Evolutionary conservation across 2,329 filamentous ascomycete species (phyloP).

Genomic region (Samsoniella hepiali): DNA sequence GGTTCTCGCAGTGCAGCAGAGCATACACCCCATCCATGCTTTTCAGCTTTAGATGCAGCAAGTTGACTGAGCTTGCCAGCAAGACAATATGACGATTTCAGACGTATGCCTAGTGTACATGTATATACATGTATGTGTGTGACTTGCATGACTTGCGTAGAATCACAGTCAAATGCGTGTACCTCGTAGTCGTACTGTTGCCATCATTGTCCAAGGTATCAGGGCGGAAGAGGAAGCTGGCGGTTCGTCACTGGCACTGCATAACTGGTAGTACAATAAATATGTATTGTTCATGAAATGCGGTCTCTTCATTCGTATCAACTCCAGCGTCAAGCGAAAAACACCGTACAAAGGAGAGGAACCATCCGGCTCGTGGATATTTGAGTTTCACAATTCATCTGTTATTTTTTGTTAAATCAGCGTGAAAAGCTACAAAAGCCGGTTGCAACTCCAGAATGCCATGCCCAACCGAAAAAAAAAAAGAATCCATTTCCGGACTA

Average conservation of each 20-base stretch:
- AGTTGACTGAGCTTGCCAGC: conserved; percentile 6
- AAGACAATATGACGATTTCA: conserved; percentile 9
- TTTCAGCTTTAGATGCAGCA: neutral
- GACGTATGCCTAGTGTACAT: neutral
- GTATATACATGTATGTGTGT: neutral
- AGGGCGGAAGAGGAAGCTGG: too few relatives aligned
- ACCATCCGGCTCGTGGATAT: neutral
- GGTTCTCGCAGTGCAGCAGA: neutral
- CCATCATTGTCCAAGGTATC: neutral
- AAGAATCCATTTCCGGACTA: conserved; percentile 34
- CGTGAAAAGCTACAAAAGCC: conserved; percentile 44
- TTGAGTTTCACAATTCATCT: conserved; percentile 17
- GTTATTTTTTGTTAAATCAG: conserved; percentile 28
- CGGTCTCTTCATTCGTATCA: conserved; percentile 1
- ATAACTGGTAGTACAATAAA: neutral
- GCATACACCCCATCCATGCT: neutral
- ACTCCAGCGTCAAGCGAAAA: neutral
- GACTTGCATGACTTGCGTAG: neutral
- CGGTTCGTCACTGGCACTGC: neutral
- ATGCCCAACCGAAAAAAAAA: conserved; percentile 41
- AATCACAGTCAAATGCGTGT: too few relatives aligned
- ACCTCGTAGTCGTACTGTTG: too few relatives aligned
- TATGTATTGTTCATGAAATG: neutral
- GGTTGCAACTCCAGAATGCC: conserved; percentile 47
- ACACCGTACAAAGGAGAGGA: conserved; percentile 2